Conservation (phyloP, 768 basidiomycete species). For the Dacryopinax primogenitus region DNA sequence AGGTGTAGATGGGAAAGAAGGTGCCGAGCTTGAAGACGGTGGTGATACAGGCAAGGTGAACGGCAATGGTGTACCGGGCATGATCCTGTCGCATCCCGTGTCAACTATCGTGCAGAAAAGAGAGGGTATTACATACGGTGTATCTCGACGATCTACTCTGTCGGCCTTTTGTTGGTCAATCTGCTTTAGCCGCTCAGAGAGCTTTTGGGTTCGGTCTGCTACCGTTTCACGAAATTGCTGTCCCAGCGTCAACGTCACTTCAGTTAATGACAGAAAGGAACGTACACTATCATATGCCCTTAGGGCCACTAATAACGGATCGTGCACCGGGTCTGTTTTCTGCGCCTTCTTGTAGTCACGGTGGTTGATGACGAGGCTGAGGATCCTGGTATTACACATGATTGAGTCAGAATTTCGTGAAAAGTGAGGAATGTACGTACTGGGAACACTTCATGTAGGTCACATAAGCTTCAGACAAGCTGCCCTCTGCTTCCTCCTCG, state of each 20-base stretch:
- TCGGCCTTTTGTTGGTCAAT: background rate
- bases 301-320: background rate
- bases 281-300: background rate
- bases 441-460: background rate
- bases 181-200: background rate
- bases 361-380: slow-evolving; percentile 1
- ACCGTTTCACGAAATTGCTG: background rate
- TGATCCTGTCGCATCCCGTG: background rate
- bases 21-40: background rate
- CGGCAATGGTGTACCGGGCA: background rate
- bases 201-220: background rate
- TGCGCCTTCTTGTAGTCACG: slow-evolving; percentile 2
- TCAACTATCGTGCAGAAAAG: background rate
- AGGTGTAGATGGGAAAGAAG: background rate
- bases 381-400: background rate
- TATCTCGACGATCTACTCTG: background rate
- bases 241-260: no score
- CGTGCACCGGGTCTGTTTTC: background rate
- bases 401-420: background rate
- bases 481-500: background rate
- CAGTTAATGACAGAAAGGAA: background rate
- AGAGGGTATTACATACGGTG: background rate
- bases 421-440: background rate
- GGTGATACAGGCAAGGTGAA: slow-evolving; percentile 2
- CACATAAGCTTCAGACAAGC: background rate